phyloP scores from a whole-genome alignment of 345 rosid genomes.

The Lagerstroemia speciosa region DNA sequence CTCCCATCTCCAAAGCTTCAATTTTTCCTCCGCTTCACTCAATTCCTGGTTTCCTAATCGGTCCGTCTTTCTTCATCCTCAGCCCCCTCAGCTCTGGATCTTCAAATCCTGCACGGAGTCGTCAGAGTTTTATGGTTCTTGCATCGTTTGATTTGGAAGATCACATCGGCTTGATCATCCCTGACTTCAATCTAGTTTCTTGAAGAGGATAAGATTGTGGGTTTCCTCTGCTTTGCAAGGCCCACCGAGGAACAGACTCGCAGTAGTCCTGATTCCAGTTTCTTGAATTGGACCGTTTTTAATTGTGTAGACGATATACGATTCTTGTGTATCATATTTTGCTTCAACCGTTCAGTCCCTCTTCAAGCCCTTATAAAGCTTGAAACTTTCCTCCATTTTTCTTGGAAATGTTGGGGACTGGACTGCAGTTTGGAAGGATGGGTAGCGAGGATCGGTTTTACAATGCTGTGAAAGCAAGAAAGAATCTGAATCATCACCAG shows the following conservation, averaged over 20 bases:
- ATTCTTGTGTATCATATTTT: not conserved
- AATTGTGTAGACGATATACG: not conserved
- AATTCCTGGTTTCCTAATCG: not conserved
- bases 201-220: slow-evolving; percentile 1
- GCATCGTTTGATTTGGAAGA: not conserved
- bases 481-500: slow-evolving; percentile 19
- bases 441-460: slow-evolving; percentile 30
- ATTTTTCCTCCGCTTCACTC: not conserved
- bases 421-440: slow-evolving; percentile 18
- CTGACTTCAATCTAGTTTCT: not conserved
- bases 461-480: slow-evolving; percentile 27
- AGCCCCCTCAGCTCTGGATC: not conserved
- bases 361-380: slow-evolving; percentile 2
- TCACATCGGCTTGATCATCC: slow-evolving; percentile 3
- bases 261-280: not conserved
- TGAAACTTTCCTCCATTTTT: not conserved
- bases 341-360: not conserved
- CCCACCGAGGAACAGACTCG: no score
- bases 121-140: slow-evolving; percentile 1
- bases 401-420: slow-evolving; percentile 23
- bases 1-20: not conserved
- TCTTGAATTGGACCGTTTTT: not conserved
- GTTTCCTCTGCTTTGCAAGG: not conserved
- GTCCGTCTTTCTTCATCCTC: not conserved
- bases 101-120: not conserved